A percentile compares a stretch with the other conserved stretches of the same genome.
These are phyloP conservation scores for Russula foetens DNA, from an alignment of 768 basidiomycete genomes.

Conservation along the genomic window DNA sequence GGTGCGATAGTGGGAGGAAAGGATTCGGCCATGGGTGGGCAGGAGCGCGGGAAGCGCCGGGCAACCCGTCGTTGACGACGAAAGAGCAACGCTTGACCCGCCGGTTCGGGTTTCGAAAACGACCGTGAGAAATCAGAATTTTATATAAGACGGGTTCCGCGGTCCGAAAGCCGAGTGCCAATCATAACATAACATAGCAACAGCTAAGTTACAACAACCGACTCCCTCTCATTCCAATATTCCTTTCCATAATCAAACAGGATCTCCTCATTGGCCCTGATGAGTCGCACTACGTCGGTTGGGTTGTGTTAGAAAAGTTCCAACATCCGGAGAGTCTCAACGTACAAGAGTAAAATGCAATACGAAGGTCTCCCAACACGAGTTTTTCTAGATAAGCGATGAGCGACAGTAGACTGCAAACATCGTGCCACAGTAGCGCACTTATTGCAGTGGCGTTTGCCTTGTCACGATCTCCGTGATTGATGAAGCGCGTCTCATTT, in stretches of 20 bases:
- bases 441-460: conserved; percentile 42
- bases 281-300: not conserved
- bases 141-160: not conserved
- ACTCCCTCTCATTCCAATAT: not conserved
- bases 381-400: conserved; percentile 34
- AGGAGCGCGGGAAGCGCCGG: conserved; percentile 12
- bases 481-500: conserved; percentile 61
- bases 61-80: conserved; percentile 5
- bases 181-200: too few relatives aligned
- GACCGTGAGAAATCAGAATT: conserved; percentile 1
- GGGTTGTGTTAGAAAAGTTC: not conserved
- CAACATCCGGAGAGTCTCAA: not conserved
- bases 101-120: not conserved
- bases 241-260: conserved; percentile 8
- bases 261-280: conserved; percentile 5
- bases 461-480: conserved; percentile 36
- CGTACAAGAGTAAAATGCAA: conserved; percentile 54
- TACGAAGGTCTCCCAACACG: conserved; percentile 61
- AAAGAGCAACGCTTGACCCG: not conserved
- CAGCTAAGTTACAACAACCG: too few relatives aligned
- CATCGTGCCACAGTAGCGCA: conserved; percentile 23
- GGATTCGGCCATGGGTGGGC: conserved; percentile 13
- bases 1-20: conserved; percentile 18
- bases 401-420: not conserved
- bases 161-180: too few relatives aligned